Percentiles rank a stretch among this genome's conserved stretches.
These are phyloP conservation scores for Tothia fuscella DNA, from an alignment of 2,329 filamentous ascomycete genomes.

Conservation along the genomic window DNA sequence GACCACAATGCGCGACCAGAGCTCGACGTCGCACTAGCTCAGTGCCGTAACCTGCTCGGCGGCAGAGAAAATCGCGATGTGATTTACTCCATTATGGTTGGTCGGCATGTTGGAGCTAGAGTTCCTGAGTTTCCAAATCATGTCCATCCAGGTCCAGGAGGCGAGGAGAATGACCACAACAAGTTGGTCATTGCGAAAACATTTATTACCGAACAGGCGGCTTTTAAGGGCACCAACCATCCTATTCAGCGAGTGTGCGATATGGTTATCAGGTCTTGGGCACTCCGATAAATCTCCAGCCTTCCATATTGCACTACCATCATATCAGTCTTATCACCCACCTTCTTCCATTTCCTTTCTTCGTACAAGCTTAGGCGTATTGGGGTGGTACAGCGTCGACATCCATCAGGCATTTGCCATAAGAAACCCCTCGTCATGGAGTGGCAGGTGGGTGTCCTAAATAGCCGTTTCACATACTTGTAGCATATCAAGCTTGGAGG, in stretches of 20 bases:
- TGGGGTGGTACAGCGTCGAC: no score
- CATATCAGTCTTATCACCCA: no score
- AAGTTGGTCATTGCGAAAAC: slow-evolving; percentile 37
- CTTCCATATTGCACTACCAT: no score
- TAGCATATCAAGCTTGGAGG: no score
- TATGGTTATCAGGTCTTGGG: slow-evolving; percentile 36
- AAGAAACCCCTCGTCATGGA: no score
- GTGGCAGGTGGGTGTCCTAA: no score
- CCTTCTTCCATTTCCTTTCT: no score
- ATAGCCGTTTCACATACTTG: no score
- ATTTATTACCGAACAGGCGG: slow-evolving; percentile 36
- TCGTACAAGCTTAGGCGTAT: no score
- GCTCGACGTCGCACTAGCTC: slow-evolving; percentile 53
- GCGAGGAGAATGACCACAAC: slow-evolving; percentile 12
- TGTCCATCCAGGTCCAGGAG: slow-evolving; percentile 23
- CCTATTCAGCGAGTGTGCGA: slow-evolving; percentile 37
- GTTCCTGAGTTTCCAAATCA: slow-evolving; percentile 31
- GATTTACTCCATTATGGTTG: slow-evolving; percentile 76
- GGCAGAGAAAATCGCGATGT: slow-evolving; percentile 80
- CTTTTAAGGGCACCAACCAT: slow-evolving; percentile 31
- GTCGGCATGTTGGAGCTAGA: slow-evolving; percentile 59
- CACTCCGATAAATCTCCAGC: slow-evolving; percentile 4
- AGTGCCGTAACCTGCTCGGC: slow-evolving; percentile 60
- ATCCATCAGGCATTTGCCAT: no score
- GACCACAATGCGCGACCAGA: slow-evolving; percentile 43